Evolutionary conservation across 306 rosid species (phyloP).

Genomic region (Citrullus amarus): DNA sequence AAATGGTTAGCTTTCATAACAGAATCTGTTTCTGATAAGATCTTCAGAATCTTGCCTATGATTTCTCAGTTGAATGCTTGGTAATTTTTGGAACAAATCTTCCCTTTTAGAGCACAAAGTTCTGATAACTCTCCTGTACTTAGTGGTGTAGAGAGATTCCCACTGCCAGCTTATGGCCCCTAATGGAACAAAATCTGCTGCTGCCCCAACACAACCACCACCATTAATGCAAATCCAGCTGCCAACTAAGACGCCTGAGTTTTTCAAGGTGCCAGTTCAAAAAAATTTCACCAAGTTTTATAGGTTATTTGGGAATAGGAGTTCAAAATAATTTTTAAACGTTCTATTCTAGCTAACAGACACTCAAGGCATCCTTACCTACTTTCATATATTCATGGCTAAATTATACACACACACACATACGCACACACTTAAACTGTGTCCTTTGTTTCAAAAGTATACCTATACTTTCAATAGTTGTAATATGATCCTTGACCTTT

Average conservation of each 20-base stretch:
- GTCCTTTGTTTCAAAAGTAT: no score
- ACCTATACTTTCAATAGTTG: no score
- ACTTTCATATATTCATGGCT: not conserved
- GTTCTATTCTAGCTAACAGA: not conserved
- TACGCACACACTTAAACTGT: no score
- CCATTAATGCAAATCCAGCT: conserved; percentile 5
- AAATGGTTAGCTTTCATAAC: not conserved
- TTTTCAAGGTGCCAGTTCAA: not conserved
- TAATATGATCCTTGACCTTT: no score
- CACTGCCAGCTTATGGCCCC: conserved; percentile 3
- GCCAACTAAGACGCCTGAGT: not conserved
- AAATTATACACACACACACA: no score
- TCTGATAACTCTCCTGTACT: not conserved
- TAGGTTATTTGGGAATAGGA: not conserved
- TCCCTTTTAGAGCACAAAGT: not conserved
- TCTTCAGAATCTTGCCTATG: not conserved
- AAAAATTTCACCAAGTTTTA: not conserved
- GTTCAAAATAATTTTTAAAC: not conserved
- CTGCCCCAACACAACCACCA: not conserved
- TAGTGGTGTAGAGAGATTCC: not conserved
- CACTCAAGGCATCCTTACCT: not conserved
- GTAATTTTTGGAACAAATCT: not conserved
- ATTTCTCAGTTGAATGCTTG: not conserved
- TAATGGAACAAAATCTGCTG: not conserved
- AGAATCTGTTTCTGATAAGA: not conserved